Evolutionary conservation across 495 filamentous ascomycete genomes (phyloP).

Genomic region (Xylaria cubensis): DNA sequence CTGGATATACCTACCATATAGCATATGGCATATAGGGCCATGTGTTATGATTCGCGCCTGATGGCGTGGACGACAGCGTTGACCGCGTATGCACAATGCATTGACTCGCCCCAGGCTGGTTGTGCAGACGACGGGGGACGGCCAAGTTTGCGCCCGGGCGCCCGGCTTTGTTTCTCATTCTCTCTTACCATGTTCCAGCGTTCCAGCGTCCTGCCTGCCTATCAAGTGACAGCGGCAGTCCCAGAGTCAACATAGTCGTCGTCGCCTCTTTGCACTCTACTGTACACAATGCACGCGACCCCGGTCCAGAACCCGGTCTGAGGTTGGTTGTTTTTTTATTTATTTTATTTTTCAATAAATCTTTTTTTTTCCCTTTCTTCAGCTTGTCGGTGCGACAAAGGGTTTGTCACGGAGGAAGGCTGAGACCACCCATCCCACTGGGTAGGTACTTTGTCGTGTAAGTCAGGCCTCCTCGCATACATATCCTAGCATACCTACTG

Average conservation of each 20-base stretch:
- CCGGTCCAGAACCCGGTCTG: slow-evolving; percentile 2
- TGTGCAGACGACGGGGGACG: slow-evolving; percentile 10
- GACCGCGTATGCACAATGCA: not conserved
- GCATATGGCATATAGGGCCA: not conserved
- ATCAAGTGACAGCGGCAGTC: not conserved
- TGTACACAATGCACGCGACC: not conserved
- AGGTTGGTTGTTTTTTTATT: not conserved
- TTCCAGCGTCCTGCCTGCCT: not conserved
- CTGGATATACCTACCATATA: not conserved
- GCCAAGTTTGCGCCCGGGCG: slow-evolving; percentile 7
- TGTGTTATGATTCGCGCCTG: not conserved
- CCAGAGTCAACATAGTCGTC: not conserved
- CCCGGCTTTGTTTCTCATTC: slow-evolving; percentile 1
- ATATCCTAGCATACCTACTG: not conserved
- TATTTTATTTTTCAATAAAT: no score
- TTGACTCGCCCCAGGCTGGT: not conserved
- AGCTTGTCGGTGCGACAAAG: not conserved
- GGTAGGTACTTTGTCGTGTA: not conserved
- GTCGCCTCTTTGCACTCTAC: not conserved
- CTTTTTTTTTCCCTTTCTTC: not conserved
- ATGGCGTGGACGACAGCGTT: slow-evolving; percentile 9
- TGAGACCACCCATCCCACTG: not conserved
- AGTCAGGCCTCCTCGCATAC: not conserved
- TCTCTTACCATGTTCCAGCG: not conserved
- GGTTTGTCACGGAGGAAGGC: not conserved